Percentiles rank a stretch among this genome's conserved stretches.
phyloP scores from a whole-genome alignment of 495 filamentous ascomycete genomes.

The Penicillium roqueforti region DNA sequence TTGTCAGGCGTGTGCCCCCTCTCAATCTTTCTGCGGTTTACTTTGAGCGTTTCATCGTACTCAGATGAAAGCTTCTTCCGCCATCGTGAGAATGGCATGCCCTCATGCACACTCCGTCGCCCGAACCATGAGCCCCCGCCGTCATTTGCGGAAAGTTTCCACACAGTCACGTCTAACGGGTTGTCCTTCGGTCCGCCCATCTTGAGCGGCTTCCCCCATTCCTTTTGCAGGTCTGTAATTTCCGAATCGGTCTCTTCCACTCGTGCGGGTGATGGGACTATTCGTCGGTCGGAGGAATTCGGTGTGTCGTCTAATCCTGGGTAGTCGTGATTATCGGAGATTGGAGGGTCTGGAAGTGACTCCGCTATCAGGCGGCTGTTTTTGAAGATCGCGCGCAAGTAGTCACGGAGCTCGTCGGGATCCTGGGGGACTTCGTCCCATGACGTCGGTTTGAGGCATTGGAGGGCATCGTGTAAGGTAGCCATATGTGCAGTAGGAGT shows the following conservation, averaged over 20 bases:
- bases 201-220: conserved; percentile 85
- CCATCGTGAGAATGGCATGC: conserved; percentile 68
- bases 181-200: conserved; percentile 61
- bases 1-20: conserved; percentile 37
- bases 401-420: conserved; percentile 46
- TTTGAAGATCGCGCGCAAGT: conserved; percentile 57
- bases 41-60: conserved; percentile 53
- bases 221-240: conserved; percentile 56
- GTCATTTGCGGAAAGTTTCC: conserved; percentile 74
- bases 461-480: conserved; percentile 67
- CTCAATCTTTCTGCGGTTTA: conserved; percentile 52
- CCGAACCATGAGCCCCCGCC: conserved; percentile 89
- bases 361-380: conserved; percentile 67
- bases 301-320: conserved; percentile 11
- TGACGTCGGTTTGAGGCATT: conserved; percentile 64
- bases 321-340: conserved; percentile 13
- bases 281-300: conserved; percentile 35
- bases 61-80: conserved; percentile 42
- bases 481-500: conserved; percentile 43
- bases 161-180: conserved; percentile 69
- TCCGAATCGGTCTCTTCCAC: conserved; percentile 45
- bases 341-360: conserved; percentile 64
- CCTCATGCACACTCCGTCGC: conserved; percentile 74
- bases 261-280: conserved; percentile 51
- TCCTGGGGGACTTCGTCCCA: conserved; percentile 59